These are phyloP conservation scores for Pulveroboletus sp. DNA, from an alignment of 768 basidiomycete species.

Conservation along the genomic window DNA sequence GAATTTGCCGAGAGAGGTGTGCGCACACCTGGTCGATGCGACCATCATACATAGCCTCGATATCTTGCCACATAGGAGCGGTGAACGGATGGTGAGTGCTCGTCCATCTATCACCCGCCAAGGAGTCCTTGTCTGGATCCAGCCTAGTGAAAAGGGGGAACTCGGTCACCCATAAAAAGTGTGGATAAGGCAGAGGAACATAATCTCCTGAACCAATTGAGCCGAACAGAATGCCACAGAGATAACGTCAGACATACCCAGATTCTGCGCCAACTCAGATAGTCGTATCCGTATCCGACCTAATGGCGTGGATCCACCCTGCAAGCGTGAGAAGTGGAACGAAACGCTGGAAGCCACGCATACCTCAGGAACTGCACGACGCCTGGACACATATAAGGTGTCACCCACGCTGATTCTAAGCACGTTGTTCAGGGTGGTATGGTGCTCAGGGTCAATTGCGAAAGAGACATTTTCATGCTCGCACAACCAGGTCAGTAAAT, in stretches of 20 bases:
- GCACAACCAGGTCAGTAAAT: constrained; percentile 44
- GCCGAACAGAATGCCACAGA: not conserved
- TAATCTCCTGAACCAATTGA: constrained; percentile 47
- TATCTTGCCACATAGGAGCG: constrained; percentile 89
- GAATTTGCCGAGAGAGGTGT: not conserved
- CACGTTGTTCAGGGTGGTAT: constrained; percentile 34
- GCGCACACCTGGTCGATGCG: constrained; percentile 50
- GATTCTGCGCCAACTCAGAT: constrained; percentile 58
- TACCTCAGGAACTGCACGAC: constrained; percentile 51
- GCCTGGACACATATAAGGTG: constrained; percentile 54
- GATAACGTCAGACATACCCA: constrained; percentile 42
- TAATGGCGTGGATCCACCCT: constrained; percentile 86
- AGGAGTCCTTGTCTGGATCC: constrained; percentile 82
- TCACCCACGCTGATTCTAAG: constrained; percentile 47
- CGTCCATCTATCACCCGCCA: constrained; percentile 86
- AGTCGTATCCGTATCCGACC: constrained; percentile 67
- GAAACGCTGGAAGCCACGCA: constrained; percentile 13
- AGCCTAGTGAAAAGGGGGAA: constrained; percentile 88
- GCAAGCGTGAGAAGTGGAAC: constrained; percentile 20
- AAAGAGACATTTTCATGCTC: constrained; percentile 30
- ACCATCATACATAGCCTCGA: constrained; percentile 69
- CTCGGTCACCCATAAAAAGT: constrained; percentile 94
- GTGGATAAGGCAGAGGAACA: constrained; percentile 51
- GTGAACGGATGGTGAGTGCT: constrained; percentile 96
- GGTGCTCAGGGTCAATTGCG: constrained; percentile 23